A percentile compares a stretch with the other conserved stretches of the same genome.
Evolutionary conservation across 164 flowering plant species (phyloP).

Genomic region (Piper longum): DNA sequence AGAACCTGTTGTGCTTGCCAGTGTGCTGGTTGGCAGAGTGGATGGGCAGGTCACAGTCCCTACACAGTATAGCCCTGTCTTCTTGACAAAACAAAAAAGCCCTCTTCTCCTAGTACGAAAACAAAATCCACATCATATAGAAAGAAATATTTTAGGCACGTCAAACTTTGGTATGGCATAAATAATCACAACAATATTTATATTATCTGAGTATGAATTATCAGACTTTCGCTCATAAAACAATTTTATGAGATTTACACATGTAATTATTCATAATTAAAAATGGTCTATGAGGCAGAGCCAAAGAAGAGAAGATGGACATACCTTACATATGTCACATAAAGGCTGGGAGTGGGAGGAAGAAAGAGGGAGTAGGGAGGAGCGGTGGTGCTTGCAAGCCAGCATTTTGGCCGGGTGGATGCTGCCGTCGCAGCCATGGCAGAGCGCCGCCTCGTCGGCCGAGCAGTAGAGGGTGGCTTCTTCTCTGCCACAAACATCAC

Average conservation of each 20-base stretch:
- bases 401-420: constrained; percentile 27
- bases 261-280: not conserved
- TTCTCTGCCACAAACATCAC: constrained; percentile 19
- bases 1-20: constrained; percentile 58
- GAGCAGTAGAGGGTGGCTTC: constrained; percentile 22
- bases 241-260: no score
- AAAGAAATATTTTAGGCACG: not conserved
- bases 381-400: constrained; percentile 26
- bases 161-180: no score
- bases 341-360: constrained; percentile 14
- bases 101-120: constrained; percentile 38
- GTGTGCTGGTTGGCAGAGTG: constrained; percentile 72
- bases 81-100: constrained; percentile 85
- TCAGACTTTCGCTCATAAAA: no score
- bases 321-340: constrained; percentile 26
- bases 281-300: not conserved
- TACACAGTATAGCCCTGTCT: constrained; percentile 78
- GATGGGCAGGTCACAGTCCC: constrained; percentile 70
- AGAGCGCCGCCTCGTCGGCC: constrained; percentile 29
- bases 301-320: constrained; percentile 3
- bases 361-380: constrained; percentile 18
- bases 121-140: not conserved
- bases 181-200: no score
- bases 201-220: no score
- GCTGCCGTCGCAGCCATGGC: constrained; percentile 16